Evolutionary conservation across 2,329 filamentous ascomycete species (phyloP), one percentile per base, ranked within the genome.

Genomic region (Tolypocladium cylindrosporum): DNA sequence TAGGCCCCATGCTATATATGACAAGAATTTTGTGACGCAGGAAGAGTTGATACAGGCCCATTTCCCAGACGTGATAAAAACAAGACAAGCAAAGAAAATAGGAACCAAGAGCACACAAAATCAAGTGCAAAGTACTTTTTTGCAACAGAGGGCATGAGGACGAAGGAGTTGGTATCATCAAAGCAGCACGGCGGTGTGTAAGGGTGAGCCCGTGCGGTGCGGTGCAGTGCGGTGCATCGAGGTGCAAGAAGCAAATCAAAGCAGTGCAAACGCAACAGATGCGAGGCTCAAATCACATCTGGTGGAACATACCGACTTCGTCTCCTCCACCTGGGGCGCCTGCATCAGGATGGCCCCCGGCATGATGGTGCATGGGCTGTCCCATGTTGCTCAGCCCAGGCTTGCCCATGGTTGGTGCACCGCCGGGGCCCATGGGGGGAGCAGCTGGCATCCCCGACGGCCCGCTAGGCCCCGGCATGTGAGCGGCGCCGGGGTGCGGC

Each of bases 231-330:
- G 56, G 55, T 56, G 48, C 57, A 27, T 59, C 64, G 59, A 60
- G 61, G 58, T 61, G 61, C 58, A 48, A 59, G 61, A 61, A 58
- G 58, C 61, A 66, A 66, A 61, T 59, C 61, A 66, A 41, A 66
- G 63, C 61, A 62, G 60, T 62, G 65, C 63, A 64, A 72, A 75
- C 66, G 70, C 73, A 75, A 77, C 73, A 76, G 63, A 70, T 69
- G 70, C 64, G 63, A 67, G 59, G 54, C 61, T 64, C 63, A 68
- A 68, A 82, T 90, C 85, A 94, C 87, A 94, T 90, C 81, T 91
- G 89, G 82, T 91, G 88, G 81, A 92, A 96, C 91, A 95, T 96
- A 96, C 91, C 91, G 86, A 91, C 91, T 84, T 94, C 91, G 70
- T 92, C 89, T 72, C 81, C 82, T 75, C 83, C 85, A 74, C 83